These are phyloP conservation scores for Ogataea corticis DNA, from an alignment of 805 yeast genomes.

Conservation along the genomic window DNA sequence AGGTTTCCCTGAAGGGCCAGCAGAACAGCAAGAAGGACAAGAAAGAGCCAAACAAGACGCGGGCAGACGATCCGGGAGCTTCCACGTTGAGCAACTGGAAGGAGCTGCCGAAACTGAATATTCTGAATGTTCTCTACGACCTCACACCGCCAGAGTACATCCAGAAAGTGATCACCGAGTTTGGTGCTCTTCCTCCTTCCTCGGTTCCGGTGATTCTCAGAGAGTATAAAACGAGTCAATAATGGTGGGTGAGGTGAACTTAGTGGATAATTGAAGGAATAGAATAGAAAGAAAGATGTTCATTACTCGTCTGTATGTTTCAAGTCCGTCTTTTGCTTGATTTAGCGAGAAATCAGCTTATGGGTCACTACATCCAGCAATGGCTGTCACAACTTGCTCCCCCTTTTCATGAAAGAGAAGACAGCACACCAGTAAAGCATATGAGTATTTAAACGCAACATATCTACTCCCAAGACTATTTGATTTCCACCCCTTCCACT, in stretches of 20 bases:
- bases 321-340: too few relatives aligned
- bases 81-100: constrained; percentile 63
- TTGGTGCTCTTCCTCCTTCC: constrained; percentile 96
- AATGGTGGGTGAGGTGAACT: too few relatives aligned
- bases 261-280: neutral
- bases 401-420: too few relatives aligned
- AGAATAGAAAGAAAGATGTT: neutral
- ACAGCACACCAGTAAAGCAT: too few relatives aligned
- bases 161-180: constrained; percentile 92
- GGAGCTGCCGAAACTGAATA: constrained; percentile 58
- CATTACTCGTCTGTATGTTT: too few relatives aligned
- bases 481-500: constrained; percentile 61
- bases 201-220: constrained; percentile 95
- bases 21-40: constrained; percentile 26
- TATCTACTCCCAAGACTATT: too few relatives aligned
- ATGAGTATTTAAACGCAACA: too few relatives aligned
- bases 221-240: constrained; percentile 67
- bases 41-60: constrained; percentile 23
- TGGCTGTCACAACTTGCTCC: too few relatives aligned
- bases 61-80: constrained; percentile 29
- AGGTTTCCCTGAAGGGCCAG: constrained; percentile 13
- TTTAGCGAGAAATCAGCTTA: too few relatives aligned
- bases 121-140: constrained; percentile 87
- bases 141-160: constrained; percentile 92
- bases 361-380: too few relatives aligned